A percentile compares a stretch with the other conserved stretches of the same genome.
phyloP scores from a whole-genome alignment of 192 early-diverging fungal genomes.

The Linderina pennispora region DNA sequence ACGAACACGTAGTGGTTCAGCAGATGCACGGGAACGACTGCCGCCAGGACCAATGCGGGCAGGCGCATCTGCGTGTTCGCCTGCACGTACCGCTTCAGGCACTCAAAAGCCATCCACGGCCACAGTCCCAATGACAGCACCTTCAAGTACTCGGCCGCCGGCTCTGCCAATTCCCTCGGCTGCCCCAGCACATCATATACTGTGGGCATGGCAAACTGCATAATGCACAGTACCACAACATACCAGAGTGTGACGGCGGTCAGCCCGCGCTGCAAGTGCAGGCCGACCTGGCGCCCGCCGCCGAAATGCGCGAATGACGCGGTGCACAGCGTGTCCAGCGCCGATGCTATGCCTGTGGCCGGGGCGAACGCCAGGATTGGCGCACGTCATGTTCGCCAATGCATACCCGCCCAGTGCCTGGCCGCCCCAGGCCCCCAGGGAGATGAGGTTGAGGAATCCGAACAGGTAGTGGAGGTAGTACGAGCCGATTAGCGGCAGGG shows the following conservation, averaged over 20 bases:
- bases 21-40: slow-evolving; percentile 34
- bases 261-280: slow-evolving; percentile 74
- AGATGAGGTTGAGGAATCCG: slow-evolving; percentile 57
- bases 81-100: slow-evolving; percentile 80
- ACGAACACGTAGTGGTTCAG: slow-evolving; percentile 78
- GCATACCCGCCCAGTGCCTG: slow-evolving; percentile 61
- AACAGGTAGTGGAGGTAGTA: slow-evolving; percentile 65
- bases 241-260: slow-evolving; percentile 61
- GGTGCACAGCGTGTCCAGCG: slow-evolving; percentile 70
- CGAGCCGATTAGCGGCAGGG: slow-evolving; percentile 51
- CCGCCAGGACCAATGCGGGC: slow-evolving; percentile 25
- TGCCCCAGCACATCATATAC: slow-evolving; percentile 69
- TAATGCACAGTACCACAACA: slow-evolving; percentile 60
- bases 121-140: slow-evolving; percentile 71
- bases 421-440: slow-evolving; percentile 56
- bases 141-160: slow-evolving; percentile 63
- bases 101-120: slow-evolving; percentile 79
- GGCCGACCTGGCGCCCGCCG: slow-evolving; percentile 54
- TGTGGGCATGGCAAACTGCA: slow-evolving; percentile 63
- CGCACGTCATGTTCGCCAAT: slow-evolving; percentile 63
- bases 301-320: slow-evolving; percentile 61
- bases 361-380: slow-evolving; percentile 66
- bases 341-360: slow-evolving; percentile 63
- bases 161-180: slow-evolving; percentile 60
- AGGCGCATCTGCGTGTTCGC: slow-evolving; percentile 82